Percentiles rank a stretch among this genome's conserved stretches.
phyloP scores from a whole-genome alignment of 169 alveolate genomes.

The Plasmodium gallinaceum region DNA sequence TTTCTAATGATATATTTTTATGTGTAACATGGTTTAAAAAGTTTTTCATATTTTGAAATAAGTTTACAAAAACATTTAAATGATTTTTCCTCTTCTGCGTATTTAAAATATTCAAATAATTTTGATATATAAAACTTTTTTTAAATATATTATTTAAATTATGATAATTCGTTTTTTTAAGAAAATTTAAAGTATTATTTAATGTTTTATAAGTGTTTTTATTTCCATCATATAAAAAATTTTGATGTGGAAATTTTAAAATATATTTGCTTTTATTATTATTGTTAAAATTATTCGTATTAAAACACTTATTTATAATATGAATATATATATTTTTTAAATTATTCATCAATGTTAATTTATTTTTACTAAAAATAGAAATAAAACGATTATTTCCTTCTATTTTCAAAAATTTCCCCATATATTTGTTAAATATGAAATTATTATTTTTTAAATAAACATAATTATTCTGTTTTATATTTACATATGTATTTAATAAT shows the following conservation, averaged over 20 bases:
- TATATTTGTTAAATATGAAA: neutral
- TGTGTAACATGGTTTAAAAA: neutral
- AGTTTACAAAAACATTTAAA: neutral
- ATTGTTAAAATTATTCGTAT: neutral
- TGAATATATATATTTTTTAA: neutral
- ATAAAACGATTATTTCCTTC: neutral
- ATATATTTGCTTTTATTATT: neutral
- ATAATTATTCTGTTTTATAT: neutral
- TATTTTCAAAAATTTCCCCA: slow-evolving; percentile 1
- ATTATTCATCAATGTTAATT: neutral
- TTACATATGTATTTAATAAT: neutral
- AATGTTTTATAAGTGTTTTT: neutral
- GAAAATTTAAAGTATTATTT: neutral
- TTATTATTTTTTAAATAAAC: neutral
- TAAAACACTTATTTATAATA: neutral
- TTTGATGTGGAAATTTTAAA: neutral
- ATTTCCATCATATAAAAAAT: neutral
- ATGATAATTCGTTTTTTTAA: neutral
- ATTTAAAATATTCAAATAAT: neutral
- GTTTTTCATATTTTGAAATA: neutral
- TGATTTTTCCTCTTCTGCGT: neutral
- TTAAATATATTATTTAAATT: neutral
- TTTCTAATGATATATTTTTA: neutral
- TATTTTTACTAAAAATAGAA: too few relatives aligned
- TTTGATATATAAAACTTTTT: neutral